phyloP scores from a whole-genome alignment of 2,329 filamentous ascomycete genomes.

The Pseudogymnoascus sp. region DNA sequence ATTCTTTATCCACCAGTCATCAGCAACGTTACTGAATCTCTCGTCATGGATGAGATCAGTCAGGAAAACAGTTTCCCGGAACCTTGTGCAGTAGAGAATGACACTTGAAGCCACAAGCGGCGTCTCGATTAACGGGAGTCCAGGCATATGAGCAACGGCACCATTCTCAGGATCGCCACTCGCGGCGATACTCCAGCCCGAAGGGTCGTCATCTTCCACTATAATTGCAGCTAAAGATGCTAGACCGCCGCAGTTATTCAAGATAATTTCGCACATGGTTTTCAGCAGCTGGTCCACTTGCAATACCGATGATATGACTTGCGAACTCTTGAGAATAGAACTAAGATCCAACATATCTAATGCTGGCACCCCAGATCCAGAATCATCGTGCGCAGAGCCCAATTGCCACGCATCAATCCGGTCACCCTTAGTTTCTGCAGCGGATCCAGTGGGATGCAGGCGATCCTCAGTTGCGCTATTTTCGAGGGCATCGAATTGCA shows the following conservation, averaged over 20 bases:
- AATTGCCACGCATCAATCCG: conserved; percentile 58
- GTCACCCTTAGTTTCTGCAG: conserved; percentile 46
- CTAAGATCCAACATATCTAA: conserved; percentile 79
- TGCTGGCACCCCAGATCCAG: conserved; percentile 58
- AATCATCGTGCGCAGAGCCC: conserved; percentile 47
- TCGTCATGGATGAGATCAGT: conserved; percentile 69
- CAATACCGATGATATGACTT: conserved; percentile 72
- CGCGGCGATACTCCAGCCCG: conserved; percentile 62
- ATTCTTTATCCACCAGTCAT: conserved; percentile 61
- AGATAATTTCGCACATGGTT: conserved; percentile 74
- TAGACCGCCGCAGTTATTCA: conserved; percentile 66
- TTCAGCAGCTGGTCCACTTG: conserved; percentile 68
- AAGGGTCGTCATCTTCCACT: conserved; percentile 55
- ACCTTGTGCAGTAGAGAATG: conserved; percentile 68
- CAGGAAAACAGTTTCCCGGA: conserved; percentile 68
- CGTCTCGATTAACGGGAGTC: conserved; percentile 57
- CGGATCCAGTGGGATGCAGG: conserved; percentile 31
- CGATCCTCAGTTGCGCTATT: conserved; percentile 32
- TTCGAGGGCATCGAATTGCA: conserved; percentile 44
- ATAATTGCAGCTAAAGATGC: conserved; percentile 68
- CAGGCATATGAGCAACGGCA: conserved; percentile 58
- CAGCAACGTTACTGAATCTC: conserved; percentile 67
- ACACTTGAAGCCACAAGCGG: conserved; percentile 69
- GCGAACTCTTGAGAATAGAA: conserved; percentile 70
- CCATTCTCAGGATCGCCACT: conserved; percentile 65